These are phyloP conservation scores for Vigna reflexopilosa DNA, from an alignment of 306 rosid genomes.

Conservation along the genomic window DNA sequence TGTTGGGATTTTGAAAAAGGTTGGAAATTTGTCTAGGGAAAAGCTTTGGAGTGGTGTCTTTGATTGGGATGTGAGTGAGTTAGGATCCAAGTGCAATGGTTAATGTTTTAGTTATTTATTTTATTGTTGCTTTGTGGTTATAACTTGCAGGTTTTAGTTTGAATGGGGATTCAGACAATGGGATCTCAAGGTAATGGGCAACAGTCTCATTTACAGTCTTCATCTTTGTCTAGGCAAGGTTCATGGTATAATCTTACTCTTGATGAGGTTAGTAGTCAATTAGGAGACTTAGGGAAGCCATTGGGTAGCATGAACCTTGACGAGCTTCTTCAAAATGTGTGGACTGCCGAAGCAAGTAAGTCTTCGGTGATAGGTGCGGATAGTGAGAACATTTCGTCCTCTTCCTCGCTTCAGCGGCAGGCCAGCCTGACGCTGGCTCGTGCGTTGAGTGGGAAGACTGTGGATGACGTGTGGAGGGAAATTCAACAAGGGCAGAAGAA, in stretches of 20 bases:
- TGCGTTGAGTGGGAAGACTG: constrained; percentile 69
- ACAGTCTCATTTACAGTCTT: constrained; percentile 33
- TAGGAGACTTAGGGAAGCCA: constrained; percentile 60
- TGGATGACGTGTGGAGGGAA: constrained; percentile 85
- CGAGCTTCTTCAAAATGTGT: constrained; percentile 69
- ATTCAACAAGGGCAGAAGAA: constrained; percentile 72
- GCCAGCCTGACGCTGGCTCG: constrained; percentile 59
- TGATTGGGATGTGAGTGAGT: constrained; percentile 4
- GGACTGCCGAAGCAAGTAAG: constrained; percentile 72
- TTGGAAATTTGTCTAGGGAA: background rate
- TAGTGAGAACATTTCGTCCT: constrained; percentile 35
- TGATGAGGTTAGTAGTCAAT: constrained; percentile 56
- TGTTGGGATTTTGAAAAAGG: background rate
- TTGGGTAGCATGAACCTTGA: constrained; percentile 65
- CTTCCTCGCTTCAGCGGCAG: constrained; percentile 44
- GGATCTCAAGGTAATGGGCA: constrained; percentile 34
- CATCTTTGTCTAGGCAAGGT: constrained; percentile 17
- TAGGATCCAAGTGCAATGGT: constrained; percentile 7
- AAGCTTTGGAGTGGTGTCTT: background rate
- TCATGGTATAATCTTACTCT: constrained; percentile 52
- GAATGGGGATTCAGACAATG: constrained; percentile 38
- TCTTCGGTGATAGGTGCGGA: constrained; percentile 50
- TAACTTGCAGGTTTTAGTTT: constrained; percentile 27
- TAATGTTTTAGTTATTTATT: background rate
- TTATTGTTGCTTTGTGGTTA: background rate